These are phyloP conservation scores for Magnusiomyces magnusii DNA, from an alignment of 1,139 yeast species.

Conservation along the genomic window DNA sequence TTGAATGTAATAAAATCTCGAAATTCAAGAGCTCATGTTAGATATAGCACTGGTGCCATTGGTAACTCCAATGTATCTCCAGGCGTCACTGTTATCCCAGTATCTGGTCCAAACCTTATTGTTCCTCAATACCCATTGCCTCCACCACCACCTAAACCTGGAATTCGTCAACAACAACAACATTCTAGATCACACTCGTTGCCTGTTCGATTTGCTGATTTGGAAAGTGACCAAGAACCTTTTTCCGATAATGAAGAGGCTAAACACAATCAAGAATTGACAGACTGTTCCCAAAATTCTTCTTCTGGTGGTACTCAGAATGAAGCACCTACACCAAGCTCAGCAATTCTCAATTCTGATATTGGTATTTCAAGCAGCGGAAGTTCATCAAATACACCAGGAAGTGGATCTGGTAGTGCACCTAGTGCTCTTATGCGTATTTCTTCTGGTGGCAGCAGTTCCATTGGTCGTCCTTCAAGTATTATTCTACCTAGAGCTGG, in stretches of 20 bases:
- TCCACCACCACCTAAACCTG: constrained; percentile 18
- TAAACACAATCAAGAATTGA: not conserved
- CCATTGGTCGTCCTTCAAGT: not conserved
- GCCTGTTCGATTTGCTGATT: constrained; percentile 11
- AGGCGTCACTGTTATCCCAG: constrained; percentile 6
- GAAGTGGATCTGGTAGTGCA: not conserved
- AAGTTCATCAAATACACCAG: constrained; percentile 6
- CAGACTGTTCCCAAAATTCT: not conserved
- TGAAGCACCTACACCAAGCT: constrained; percentile 6
- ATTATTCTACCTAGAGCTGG: not conserved
- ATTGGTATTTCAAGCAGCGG: constrained; percentile 5
- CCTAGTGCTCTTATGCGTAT: not conserved
- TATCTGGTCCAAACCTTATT: constrained; percentile 6
- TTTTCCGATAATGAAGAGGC: not conserved
- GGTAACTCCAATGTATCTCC: not conserved
- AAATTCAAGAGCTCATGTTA: not conserved
- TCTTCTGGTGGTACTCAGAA: not conserved
- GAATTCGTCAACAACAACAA: constrained; percentile 16
- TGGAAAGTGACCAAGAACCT: not conserved
- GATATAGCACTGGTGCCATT: not conserved
- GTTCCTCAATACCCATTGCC: constrained; percentile 19
- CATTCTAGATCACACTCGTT: constrained; percentile 8
- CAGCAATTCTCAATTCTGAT: constrained; percentile 6
- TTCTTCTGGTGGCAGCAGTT: not conserved
- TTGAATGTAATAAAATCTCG: not conserved